Conservation (phyloP, 108 stramenopile species). For the Fragilariopsis cylindrus region DNA sequence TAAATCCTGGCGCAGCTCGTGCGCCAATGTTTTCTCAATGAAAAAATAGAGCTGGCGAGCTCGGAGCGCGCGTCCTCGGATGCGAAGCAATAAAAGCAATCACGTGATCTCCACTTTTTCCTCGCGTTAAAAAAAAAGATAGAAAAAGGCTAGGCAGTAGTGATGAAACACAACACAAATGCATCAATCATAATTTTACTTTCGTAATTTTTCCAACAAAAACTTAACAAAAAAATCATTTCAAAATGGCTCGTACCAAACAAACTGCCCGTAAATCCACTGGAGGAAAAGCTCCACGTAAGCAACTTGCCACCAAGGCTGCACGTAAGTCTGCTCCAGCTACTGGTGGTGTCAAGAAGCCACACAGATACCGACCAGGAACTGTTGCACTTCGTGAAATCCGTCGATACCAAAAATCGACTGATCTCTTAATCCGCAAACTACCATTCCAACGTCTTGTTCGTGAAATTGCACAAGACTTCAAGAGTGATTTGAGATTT, state of each 20-base stretch:
- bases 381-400: constrained; percentile 95
- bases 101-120: too few species aligned
- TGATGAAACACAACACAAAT: too few species aligned
- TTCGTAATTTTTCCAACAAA: neutral
- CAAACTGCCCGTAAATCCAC: constrained; percentile 98
- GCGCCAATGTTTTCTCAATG: too few species aligned
- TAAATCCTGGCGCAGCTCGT: too few species aligned
- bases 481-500: constrained; percentile 92
- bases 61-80: too few species aligned
- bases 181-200: too few species aligned
- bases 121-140: too few species aligned
- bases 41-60: too few species aligned
- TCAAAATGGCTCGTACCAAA: constrained; percentile 95
- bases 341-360: constrained; percentile 94
- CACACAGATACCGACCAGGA: constrained; percentile 72
- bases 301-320: constrained; percentile 95
- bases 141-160: too few species aligned
- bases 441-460: constrained; percentile 94
- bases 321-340: constrained; percentile 77
- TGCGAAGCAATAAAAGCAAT: too few species aligned
- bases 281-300: constrained; percentile 97
- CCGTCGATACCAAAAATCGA: constrained; percentile 92
- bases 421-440: constrained; percentile 94
- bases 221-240: neutral
- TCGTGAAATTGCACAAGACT: constrained; percentile 83